Conservation (phyloP, 345 rosid species). For the Citrus cavaleriei region DNA sequence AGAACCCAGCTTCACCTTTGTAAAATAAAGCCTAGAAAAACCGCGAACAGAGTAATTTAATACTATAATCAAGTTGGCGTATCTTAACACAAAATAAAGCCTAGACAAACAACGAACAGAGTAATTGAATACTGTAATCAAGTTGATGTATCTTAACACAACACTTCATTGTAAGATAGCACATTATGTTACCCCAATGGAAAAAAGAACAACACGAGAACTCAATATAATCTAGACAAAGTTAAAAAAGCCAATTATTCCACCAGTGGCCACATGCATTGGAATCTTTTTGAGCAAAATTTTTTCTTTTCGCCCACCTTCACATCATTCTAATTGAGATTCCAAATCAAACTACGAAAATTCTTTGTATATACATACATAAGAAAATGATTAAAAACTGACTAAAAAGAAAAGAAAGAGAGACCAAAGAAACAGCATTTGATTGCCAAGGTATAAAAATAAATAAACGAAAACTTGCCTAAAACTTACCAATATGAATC, state of each 20-base stretch:
- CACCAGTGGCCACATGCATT: not conserved
- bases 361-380: not conserved
- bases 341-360: not conserved
- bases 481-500: slow-evolving; percentile 6
- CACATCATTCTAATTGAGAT: not conserved
- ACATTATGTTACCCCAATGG: not conserved
- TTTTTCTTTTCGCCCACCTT: not conserved
- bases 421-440: not conserved
- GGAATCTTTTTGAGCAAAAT: not conserved
- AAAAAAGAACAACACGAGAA: slow-evolving; percentile 1
- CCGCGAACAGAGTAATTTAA: slow-evolving; percentile 14
- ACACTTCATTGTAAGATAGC: not conserved
- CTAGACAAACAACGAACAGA: slow-evolving; percentile 36
- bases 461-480: not conserved
- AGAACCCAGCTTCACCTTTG: slow-evolving; percentile 88
- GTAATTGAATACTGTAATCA: slow-evolving; percentile 9
- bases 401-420: not conserved
- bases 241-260: slow-evolving; percentile 16
- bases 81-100: slow-evolving; percentile 49
- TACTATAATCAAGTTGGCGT: not conserved
- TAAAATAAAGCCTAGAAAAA: slow-evolving; percentile 77
- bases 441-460: not conserved
- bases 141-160: not conserved
- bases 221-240: slow-evolving; percentile 11
- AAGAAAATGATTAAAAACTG: not conserved